These are phyloP conservation scores for Trypethelium eluteriae DNA, from an alignment of 495 filamentous ascomycete species.

Conservation along the genomic window DNA sequence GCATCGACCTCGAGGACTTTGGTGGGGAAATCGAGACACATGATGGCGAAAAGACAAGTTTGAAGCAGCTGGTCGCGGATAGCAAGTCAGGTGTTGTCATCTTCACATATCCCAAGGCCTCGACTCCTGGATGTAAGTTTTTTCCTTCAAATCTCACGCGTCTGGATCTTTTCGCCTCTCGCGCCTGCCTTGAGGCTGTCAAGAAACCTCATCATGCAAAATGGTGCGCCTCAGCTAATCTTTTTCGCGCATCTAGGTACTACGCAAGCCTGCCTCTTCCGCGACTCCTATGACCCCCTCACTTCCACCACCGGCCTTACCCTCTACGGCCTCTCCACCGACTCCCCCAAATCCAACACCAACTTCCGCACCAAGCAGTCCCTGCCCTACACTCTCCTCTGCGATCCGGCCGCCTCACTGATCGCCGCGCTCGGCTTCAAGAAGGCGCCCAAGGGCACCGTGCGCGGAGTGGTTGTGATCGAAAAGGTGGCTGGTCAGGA, in stretches of 20 bases:
- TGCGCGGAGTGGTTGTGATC: conserved; percentile 77
- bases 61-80: conserved; percentile 68
- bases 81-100: conserved; percentile 81
- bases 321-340: conserved; percentile 82
- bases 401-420: conserved; percentile 64
- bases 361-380: conserved; percentile 83
- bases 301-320: conserved; percentile 65
- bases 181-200: too few species aligned
- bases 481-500: conserved; percentile 47
- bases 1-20: conserved; percentile 60
- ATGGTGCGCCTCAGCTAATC: background rate
- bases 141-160: background rate
- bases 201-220: too few species aligned
- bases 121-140: conserved; percentile 86
- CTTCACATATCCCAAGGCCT: conserved; percentile 94
- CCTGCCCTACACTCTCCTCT: conserved; percentile 81
- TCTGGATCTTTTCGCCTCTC: too few species aligned
- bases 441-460: conserved; percentile 49
- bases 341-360: conserved; percentile 81
- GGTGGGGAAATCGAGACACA: conserved; percentile 79
- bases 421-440: conserved; percentile 38
- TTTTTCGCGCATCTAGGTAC: conserved; percentile 53
- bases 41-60: conserved; percentile 66
- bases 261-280: conserved; percentile 85
- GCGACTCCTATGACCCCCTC: conserved; percentile 69